Evolutionary conservation across 1,139 yeast species (phyloP), one percentile per base, ranked within the genome.

Genomic region (Yamadazyma dendronema): DNA sequence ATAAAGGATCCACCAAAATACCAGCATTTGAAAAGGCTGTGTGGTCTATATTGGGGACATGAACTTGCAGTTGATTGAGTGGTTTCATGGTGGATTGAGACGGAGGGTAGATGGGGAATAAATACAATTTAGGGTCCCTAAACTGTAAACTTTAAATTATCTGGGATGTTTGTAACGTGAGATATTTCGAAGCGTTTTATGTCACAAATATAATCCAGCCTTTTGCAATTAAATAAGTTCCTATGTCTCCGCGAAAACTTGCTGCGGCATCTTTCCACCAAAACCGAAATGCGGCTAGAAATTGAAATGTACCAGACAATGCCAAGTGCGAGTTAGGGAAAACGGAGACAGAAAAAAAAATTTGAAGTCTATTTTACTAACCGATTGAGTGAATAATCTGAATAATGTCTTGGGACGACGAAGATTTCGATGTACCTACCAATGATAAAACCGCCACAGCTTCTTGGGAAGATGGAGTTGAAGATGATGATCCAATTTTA

Each of bases 381-480:
- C 21, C 5, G 11, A 8, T 14, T 27, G 15, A 11, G 15, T 16
- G 13, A 19, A 8, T 21, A 6, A 15, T 5, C 14, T 14, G 23
- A 17, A 19, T 16, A 4, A 72, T 72, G 77, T 66, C 76, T 52
- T 72, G 77, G 77, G 97, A 90, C 74, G 95, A 85, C 77, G 96
- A 88, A 63, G 95, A 86, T 55, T 85, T 88, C 57, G 92, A 84
- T 43, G 80, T 82, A 44, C 81, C 89, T 35, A 65, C 81, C 38
- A 57, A 68, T 16, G 51, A 59, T 30, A 9, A 9, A 19, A 31
- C 40, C 17, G 44, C 39, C 23, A 59, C 59, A 28, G 77, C 76
- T 29, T 83, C 81, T 36, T 80, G 88, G 56, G 92, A 94, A 81
- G 96, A 88, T 49, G 95, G 85, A 54, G 94, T 81, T 46, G 86